phyloP scores from a whole-genome alignment of 768 basidiomycete species.

The Gloeopeniophorella convolvens region DNA sequence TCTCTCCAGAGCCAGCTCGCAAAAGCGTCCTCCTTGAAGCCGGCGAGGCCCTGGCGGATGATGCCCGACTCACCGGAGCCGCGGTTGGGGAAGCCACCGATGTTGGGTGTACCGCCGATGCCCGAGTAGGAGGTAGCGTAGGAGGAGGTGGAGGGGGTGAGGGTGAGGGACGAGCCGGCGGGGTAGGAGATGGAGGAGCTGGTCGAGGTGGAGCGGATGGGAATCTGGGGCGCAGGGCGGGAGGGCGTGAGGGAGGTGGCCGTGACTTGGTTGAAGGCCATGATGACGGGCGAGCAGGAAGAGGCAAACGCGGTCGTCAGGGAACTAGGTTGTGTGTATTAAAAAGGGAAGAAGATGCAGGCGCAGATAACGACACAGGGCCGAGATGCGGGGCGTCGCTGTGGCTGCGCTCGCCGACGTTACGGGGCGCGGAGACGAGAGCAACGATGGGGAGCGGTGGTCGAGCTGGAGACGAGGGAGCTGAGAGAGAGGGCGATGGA shows the following conservation, averaged over 20 bases:
- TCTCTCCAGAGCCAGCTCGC: slow-evolving; percentile 88
- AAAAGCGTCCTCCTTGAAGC: slow-evolving; percentile 91
- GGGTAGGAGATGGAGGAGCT: slow-evolving; percentile 45
- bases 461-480: no score
- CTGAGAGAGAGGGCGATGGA: neutral
- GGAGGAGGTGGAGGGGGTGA: slow-evolving; percentile 44
- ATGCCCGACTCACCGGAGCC: slow-evolving; percentile 39
- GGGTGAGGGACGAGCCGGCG: slow-evolving; percentile 54
- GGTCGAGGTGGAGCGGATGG: slow-evolving; percentile 43
- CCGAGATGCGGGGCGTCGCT: no score
- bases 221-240: slow-evolving; percentile 71
- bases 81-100: slow-evolving; percentile 74
- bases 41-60: slow-evolving; percentile 67
- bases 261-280: slow-evolving; percentile 46
- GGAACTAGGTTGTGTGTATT: no score
- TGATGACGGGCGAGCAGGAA: slow-evolving; percentile 20
- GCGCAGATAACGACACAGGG: no score
- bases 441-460: no score
- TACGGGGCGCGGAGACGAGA: no score
- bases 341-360: no score
- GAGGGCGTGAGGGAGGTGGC: slow-evolving; percentile 65
- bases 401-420: no score
- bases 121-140: slow-evolving; percentile 68
- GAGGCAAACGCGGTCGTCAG: neutral
- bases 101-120: slow-evolving; percentile 80